These are phyloP conservation scores for Quercus dentata DNA, from an alignment of 306 rosid species.

Conservation along the genomic window DNA sequence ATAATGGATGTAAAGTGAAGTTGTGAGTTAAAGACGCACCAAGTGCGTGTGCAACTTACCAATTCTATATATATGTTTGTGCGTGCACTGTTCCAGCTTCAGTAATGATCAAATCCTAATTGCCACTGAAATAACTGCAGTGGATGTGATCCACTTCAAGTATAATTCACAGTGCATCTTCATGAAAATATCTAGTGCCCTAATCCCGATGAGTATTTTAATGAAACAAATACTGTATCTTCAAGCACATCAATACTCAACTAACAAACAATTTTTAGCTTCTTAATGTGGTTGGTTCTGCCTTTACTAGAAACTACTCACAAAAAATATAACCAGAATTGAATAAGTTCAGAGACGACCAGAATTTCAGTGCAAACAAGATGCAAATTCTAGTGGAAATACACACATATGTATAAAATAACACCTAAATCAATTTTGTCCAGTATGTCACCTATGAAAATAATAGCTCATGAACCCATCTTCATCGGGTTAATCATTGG, in stretches of 20 bases:
- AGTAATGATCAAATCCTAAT: background rate
- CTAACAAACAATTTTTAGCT: no score
- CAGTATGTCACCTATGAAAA: background rate
- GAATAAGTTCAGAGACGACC: background rate
- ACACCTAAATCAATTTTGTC: background rate
- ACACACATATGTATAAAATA: background rate
- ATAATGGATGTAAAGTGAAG: no score
- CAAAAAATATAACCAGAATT: background rate
- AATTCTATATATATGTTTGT: no score
- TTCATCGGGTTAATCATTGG: background rate
- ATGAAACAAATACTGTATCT: background rate
- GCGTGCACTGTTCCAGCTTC: background rate
- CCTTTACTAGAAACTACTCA: no score
- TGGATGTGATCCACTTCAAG: background rate
- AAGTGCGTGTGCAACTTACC: no score
- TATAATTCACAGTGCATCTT: background rate
- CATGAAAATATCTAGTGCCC: background rate
- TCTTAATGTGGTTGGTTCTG: no score
- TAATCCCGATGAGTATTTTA: background rate
- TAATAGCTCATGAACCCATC: background rate
- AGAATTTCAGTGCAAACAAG: background rate
- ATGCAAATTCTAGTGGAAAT: background rate
- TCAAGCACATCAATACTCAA: background rate
- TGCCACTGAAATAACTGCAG: background rate
- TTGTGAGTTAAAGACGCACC: no score